Evolutionary conservation across 1,284 basidiomycete genomes (phyloP), one percentile per base, ranked within the genome.

Genomic region (Cryptococcus sp.): DNA sequence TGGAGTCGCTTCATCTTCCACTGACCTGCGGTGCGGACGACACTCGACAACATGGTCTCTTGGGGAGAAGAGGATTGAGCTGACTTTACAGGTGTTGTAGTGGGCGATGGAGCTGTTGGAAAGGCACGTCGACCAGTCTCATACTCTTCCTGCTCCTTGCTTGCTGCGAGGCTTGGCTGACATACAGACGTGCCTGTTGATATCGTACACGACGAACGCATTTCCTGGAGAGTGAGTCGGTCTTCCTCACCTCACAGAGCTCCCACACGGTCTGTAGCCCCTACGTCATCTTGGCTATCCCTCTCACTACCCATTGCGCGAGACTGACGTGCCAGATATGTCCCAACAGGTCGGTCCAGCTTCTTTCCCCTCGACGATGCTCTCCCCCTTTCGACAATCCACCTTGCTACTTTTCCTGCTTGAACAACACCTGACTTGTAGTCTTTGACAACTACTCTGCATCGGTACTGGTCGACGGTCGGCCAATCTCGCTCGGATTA

Each of bases 51-150:
- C n/a, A n/a, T n/a, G n/a, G n/a, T 16, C 12, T 19, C 35, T 18
- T 23, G 26, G 19, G 14, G 14, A 19, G 12, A 11, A 18, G 31
- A 6, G 24, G 34, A 26, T 24, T n/a, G 16, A 22, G 7, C 32
- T 21, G 11, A 38, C 11, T 10, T 26, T 16, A 9, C 55, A 73
- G 71, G 71, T 52, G 94, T 97, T 72, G 92, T 97, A 67, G 94
- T 98, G 53, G 94, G 94, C 68, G 94, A 98, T 79, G 94, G 94
- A 82, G 94, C 94, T 49, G 95, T 98, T 66, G 94, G 94, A 76
- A 98, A 97, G 86, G 93, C 86, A 59, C 63, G 82, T 74, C 24
- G 10, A 7, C 28, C 6, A 21, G 21, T 33, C 6, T 45, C 23
- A 9, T 9, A 5, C n/a, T 21, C 7, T 16, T 9, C 7, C n/a